phyloP scores from a whole-genome alignment of 2,329 filamentous ascomycete species.

The Talaromyces albobiverticillius region DNA sequence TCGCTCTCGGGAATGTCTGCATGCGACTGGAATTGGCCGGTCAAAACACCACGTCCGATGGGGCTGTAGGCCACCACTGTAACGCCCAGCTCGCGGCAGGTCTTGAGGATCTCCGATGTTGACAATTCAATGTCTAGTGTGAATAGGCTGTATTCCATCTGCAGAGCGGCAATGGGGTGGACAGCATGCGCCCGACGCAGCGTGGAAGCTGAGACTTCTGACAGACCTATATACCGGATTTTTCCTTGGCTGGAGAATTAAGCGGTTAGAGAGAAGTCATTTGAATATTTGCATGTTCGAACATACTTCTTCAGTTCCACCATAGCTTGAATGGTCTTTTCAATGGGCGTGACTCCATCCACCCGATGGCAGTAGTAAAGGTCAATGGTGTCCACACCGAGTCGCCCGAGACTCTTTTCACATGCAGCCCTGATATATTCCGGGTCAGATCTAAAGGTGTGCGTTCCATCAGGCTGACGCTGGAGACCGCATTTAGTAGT shows the following conservation, averaged over 20 bases:
- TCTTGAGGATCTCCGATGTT: not conserved
- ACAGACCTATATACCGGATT: slow-evolving; percentile 42
- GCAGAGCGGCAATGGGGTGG: slow-evolving; percentile 56
- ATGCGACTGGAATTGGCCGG: slow-evolving; percentile 45
- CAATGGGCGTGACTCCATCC: slow-evolving; percentile 33
- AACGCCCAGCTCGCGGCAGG: slow-evolving; percentile 38
- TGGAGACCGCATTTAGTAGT: slow-evolving; percentile 23
- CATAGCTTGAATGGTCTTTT: slow-evolving; percentile 39
- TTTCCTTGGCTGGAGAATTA: too few relatives aligned
- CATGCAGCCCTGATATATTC: slow-evolving; percentile 29
- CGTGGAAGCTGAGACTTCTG: slow-evolving; percentile 42
- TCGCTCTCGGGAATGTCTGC: slow-evolving; percentile 49
- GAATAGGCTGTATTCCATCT: slow-evolving; percentile 60
- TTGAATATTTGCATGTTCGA: too few relatives aligned
- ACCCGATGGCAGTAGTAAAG: slow-evolving; percentile 45
- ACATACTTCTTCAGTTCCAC: slow-evolving; percentile 42
- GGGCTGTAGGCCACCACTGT: slow-evolving; percentile 60
- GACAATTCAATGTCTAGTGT: slow-evolving; percentile 19
- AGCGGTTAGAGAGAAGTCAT: too few relatives aligned
- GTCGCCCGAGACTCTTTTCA: slow-evolving; percentile 25
- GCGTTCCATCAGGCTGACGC: slow-evolving; percentile 18
- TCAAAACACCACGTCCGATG: slow-evolving; percentile 56
- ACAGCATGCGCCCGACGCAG: slow-evolving; percentile 44
- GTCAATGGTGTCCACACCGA: slow-evolving; percentile 40
- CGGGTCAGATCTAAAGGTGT: slow-evolving; percentile 23